A percentile compares a stretch with the other conserved stretches of the same genome.
phyloP scores from a whole-genome alignment of 2,329 filamentous ascomycete genomes.

The Lecanicillium sp. region DNA sequence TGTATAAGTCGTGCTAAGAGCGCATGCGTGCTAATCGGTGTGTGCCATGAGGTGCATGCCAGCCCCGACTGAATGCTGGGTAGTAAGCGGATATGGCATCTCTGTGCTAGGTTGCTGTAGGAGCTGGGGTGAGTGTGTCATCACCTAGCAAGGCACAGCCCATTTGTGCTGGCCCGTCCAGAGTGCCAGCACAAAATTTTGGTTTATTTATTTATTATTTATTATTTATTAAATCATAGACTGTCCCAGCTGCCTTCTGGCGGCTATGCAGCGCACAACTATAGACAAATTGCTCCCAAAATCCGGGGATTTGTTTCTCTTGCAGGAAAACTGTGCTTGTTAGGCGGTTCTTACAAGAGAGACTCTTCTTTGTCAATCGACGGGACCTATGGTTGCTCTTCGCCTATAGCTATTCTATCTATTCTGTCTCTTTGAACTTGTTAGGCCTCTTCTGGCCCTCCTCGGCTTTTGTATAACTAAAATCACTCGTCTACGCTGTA shows the following conservation, averaged over 20 bases:
- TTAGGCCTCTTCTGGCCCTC: slow-evolving; percentile 22
- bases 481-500: slow-evolving; percentile 19
- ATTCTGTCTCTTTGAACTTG: slow-evolving; percentile 24
- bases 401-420: slow-evolving; percentile 16
- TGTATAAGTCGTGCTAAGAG: no score
- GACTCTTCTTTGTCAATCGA: background rate
- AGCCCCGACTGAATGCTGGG: no score
- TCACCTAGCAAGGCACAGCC: no score
- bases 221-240: background rate
- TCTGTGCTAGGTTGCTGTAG: no score
- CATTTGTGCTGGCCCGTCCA: no score
- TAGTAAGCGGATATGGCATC: no score
- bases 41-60: no score
- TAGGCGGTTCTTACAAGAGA: background rate
- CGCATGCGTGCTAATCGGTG: no score
- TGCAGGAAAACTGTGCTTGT: background rate
- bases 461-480: slow-evolving; percentile 23
- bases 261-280: slow-evolving; percentile 3
- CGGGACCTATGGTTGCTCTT: slow-evolving; percentile 1
- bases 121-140: no score
- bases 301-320: background rate
- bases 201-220: background rate
- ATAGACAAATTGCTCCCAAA: background rate
- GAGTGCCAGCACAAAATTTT: no score
- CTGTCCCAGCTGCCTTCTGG: background rate